Evolutionary conservation across 805 yeast genomes (phyloP).

Genomic region (Suhomyces kilbournensis): DNA sequence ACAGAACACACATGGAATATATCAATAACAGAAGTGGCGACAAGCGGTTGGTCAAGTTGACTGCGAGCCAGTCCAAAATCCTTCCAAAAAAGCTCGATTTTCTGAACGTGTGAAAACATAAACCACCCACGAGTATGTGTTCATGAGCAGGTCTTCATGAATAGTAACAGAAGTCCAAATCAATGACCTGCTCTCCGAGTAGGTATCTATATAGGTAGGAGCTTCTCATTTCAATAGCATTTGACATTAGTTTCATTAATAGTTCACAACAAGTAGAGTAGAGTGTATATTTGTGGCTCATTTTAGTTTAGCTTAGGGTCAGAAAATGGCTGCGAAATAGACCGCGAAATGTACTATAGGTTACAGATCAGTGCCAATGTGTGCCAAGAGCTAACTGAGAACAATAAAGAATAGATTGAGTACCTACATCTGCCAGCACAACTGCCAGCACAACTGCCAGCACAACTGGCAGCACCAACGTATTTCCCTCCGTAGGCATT

Average conservation of each 20-base stretch:
- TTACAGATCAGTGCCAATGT: too few relatives aligned
- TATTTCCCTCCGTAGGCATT: too few relatives aligned
- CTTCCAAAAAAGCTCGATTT: slow-evolving; percentile 40
- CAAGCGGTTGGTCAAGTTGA: slow-evolving; percentile 28
- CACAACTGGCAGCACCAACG: too few relatives aligned
- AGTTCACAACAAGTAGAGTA: neutral
- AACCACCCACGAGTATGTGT: neutral
- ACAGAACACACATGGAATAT: slow-evolving; percentile 22
- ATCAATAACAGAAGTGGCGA: slow-evolving; percentile 39
- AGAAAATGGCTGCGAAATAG: too few relatives aligned
- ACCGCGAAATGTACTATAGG: too few relatives aligned
- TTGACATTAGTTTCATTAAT: neutral
- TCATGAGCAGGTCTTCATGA: slow-evolving; percentile 2
- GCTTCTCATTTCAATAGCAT: neutral
- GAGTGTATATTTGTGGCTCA: too few relatives aligned
- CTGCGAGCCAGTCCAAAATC: slow-evolving; percentile 30
- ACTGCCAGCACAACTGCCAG: too few relatives aligned
- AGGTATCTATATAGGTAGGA: too few relatives aligned
- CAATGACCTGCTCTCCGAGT: too few relatives aligned
- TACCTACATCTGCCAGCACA: too few relatives aligned
- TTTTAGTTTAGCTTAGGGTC: too few relatives aligned
- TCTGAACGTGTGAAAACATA: neutral
- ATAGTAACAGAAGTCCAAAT: neutral
- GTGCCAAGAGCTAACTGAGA: neutral
- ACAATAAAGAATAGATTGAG: too few relatives aligned